Conservation (phyloP, 805 yeast genomes). For the Saccharomycopsis babjevae region DNA sequence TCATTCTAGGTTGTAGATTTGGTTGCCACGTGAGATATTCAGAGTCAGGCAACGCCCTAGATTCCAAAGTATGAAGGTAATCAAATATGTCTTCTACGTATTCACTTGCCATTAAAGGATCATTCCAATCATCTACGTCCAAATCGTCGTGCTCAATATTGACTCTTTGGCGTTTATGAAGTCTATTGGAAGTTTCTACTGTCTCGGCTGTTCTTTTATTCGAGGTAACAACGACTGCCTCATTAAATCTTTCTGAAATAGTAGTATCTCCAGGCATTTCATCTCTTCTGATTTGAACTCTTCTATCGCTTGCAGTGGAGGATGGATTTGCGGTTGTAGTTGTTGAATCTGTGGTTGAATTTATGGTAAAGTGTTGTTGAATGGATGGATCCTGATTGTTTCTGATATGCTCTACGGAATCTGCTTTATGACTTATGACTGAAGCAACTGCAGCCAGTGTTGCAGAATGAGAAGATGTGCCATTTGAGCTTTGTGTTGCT, state of each 20-base stretch:
- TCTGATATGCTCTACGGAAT: neutral
- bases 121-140: constrained; percentile 60
- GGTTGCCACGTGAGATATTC: constrained; percentile 55
- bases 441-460: neutral
- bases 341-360: neutral
- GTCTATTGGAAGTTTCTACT: neutral
- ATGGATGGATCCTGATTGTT: neutral
- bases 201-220: constrained; percentile 20
- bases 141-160: constrained; percentile 43
- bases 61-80: constrained; percentile 64
- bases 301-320: neutral
- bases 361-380: neutral
- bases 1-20: constrained; percentile 67
- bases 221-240: neutral
- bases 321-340: neutral
- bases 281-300: constrained; percentile 5
- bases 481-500: neutral
- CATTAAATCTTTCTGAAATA: neutral
- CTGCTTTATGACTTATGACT: neutral
- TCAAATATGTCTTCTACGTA: constrained; percentile 81
- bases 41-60: constrained; percentile 62
- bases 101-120: constrained; percentile 86
- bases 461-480: neutral
- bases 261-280: neutral
- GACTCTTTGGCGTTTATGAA: constrained; percentile 5